Conservation (phyloP, 371 early-diverging fungal genomes). For the Actinomucor elegans region DNA sequence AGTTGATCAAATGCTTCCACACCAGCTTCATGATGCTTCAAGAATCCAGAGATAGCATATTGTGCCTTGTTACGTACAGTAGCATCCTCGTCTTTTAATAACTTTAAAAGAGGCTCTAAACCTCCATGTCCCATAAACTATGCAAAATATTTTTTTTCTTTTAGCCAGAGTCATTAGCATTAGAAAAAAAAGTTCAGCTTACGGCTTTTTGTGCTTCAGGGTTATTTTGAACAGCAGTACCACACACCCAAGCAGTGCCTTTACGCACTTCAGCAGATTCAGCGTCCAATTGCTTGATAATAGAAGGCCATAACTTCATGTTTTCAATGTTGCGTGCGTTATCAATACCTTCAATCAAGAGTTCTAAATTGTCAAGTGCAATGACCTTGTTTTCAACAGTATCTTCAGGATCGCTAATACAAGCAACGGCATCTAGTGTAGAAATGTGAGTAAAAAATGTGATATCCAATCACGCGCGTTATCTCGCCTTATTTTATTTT, state of each 20-base stretch:
- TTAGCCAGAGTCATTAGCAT: too few relatives aligned
- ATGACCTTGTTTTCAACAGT: constrained; percentile 69
- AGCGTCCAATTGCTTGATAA: constrained; percentile 61
- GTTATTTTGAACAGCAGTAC: constrained; percentile 95
- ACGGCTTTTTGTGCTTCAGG: constrained; percentile 78
- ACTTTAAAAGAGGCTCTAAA: constrained; percentile 51
- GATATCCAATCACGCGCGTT: too few relatives aligned
- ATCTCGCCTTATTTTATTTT: too few relatives aligned
- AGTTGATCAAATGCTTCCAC: constrained; percentile 56
- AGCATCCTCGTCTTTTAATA: constrained; percentile 56
- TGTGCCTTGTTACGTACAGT: constrained; percentile 73
- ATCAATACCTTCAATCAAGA: constrained; percentile 93
- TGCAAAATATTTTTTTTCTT: too few relatives aligned
- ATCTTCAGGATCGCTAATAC: constrained; percentile 56
- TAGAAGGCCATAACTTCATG: constrained; percentile 85
- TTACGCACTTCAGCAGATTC: constrained; percentile 63
- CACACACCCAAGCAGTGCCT: constrained; percentile 87
- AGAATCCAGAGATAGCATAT: constrained; percentile 77
- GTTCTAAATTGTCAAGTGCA: constrained; percentile 92
- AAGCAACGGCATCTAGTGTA: constrained; percentile 66
- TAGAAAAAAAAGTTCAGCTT: constrained; percentile 24
- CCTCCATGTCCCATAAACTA: constrained; percentile 69
- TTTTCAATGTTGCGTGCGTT: constrained; percentile 90
- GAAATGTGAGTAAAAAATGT: not conserved
- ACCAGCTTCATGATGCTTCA: constrained; percentile 68